Evolutionary conservation across 257 asterid species (phyloP).

Genomic region (Phtheirospermum japonicum): DNA sequence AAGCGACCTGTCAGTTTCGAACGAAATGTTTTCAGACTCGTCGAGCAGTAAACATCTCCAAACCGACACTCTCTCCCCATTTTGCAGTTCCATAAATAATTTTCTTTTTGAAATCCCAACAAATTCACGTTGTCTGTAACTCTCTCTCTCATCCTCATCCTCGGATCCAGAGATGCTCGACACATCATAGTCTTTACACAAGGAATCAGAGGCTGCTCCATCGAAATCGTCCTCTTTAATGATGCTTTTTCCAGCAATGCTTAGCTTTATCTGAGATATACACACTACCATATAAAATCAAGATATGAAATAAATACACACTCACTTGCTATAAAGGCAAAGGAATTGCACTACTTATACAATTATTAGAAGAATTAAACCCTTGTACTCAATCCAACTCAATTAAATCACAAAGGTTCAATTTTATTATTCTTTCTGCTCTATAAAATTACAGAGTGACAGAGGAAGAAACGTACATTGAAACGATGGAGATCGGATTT

Average conservation of each 20-base stretch:
- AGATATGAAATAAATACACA: constrained; percentile 25
- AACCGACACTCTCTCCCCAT: constrained; percentile 67
- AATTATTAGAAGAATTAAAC: not conserved
- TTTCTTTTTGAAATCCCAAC: constrained; percentile 49
- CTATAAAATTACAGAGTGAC: constrained; percentile 1
- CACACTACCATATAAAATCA: constrained; percentile 33
- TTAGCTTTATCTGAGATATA: constrained; percentile 77
- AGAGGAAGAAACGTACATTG: constrained; percentile 50
- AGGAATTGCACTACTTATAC: not conserved
- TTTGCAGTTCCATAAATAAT: constrained; percentile 55
- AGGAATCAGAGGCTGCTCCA: constrained; percentile 51
- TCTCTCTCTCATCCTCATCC: constrained; percentile 68
- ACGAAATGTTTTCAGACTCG: constrained; percentile 53
- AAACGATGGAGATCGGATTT: constrained; percentile 94
- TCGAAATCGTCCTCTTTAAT: constrained; percentile 85
- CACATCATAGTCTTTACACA: constrained; percentile 72
- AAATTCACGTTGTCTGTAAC: constrained; percentile 37
- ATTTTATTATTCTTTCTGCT: not conserved
- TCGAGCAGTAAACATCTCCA: constrained; percentile 71
- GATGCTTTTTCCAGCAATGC: constrained; percentile 74
- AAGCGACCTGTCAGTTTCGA: constrained; percentile 46
- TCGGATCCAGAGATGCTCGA: constrained; percentile 97
- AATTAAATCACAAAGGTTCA: constrained; percentile 1
- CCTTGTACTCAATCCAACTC: not conserved
- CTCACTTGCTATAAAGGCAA: not conserved